Conservation (phyloP, 176 grass and related monocot species). For the Eremochloa ophiuroides region DNA sequence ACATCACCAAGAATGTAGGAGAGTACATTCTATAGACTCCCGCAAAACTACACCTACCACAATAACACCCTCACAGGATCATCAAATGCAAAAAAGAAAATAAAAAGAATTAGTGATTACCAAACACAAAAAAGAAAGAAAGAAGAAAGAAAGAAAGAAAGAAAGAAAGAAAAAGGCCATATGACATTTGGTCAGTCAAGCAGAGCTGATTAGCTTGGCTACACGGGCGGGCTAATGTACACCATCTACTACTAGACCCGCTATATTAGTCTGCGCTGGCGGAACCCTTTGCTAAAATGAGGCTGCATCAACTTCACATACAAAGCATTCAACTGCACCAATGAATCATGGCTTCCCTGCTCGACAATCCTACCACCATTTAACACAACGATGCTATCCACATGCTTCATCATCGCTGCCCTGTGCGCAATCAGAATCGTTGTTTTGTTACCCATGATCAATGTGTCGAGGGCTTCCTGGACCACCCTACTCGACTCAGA, state of each 20-base stretch:
- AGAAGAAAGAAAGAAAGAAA: background rate
- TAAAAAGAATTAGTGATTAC: too few relatives aligned
- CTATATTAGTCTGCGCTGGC: slow-evolving; percentile 83
- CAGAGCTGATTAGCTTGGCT: slow-evolving; percentile 14
- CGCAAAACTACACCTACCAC: background rate
- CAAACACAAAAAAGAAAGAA: too few relatives aligned
- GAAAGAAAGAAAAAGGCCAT: background rate
- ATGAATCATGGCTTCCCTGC: slow-evolving; percentile 79
- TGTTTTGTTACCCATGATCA: slow-evolving; percentile 99
- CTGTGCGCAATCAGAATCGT: slow-evolving; percentile 88
- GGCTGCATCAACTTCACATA: slow-evolving; percentile 98
- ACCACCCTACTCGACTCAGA: slow-evolving; percentile 94
- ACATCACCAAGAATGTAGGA: background rate
- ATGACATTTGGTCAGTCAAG: background rate
- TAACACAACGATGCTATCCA: slow-evolving; percentile 89
- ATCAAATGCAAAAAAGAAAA: background rate
- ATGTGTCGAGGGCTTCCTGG: slow-evolving; percentile 85
- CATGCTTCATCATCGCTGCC: slow-evolving; percentile 93
- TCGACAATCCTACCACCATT: slow-evolving; percentile 93
- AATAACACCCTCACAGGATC: background rate
- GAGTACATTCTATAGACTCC: background rate
- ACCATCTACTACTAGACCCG: slow-evolving; percentile 10
- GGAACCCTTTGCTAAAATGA: slow-evolving; percentile 89
- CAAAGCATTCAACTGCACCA: slow-evolving; percentile 83
- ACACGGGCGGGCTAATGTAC: slow-evolving; percentile 24